Percentiles rank a stretch among this genome's conserved stretches.
phyloP scores from a whole-genome alignment of 2,329 filamentous ascomycete species.

The Exserohilum turcica region DNA sequence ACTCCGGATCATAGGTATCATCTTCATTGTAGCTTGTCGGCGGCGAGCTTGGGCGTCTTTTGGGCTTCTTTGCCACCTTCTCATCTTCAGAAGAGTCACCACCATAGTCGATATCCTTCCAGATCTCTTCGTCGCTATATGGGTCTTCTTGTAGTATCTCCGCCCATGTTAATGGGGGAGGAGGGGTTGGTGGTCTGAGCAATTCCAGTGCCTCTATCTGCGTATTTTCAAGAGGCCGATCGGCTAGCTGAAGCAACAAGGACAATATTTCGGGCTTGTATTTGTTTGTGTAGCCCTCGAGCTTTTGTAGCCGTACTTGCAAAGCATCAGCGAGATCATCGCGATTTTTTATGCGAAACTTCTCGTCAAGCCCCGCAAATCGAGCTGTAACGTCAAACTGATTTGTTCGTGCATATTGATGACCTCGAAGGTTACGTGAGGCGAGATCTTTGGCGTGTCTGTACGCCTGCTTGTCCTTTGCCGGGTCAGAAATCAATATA shows the following conservation, averaged over 20 bases:
- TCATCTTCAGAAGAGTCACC: conserved; percentile 70
- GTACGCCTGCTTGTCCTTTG: conserved; percentile 44
- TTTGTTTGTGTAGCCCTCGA: conserved; percentile 61
- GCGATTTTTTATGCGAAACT: conserved; percentile 78
- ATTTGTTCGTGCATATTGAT: conserved; percentile 54
- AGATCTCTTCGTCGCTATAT: conserved; percentile 70
- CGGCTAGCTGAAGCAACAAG: conserved; percentile 78
- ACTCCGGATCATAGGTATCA: conserved; percentile 42
- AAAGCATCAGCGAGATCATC: conserved; percentile 79
- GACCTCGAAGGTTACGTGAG: conserved; percentile 46
- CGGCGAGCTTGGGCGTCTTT: conserved; percentile 31
- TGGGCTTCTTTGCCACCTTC: conserved; percentile 38
- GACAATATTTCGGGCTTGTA: conserved; percentile 81
- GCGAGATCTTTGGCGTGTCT: conserved; percentile 47
- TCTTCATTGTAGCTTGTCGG: conserved; percentile 48
- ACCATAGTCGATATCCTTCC: conserved; percentile 71
- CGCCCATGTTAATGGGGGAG: conserved; percentile 70
- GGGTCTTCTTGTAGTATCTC: conserved; percentile 79
- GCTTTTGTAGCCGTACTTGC: conserved; percentile 61
- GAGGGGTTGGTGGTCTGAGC: conserved; percentile 55
- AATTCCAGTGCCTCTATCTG: conserved; percentile 66
- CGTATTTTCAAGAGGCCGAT: conserved; percentile 75
- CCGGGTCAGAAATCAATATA: conserved; percentile 58
- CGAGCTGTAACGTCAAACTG: conserved; percentile 54
- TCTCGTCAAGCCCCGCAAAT: conserved; percentile 71